Percentiles rank a stretch among this genome's conserved stretches.
phyloP scores from a whole-genome alignment of 306 rosid genomes.

The Vigna nakashimae region DNA sequence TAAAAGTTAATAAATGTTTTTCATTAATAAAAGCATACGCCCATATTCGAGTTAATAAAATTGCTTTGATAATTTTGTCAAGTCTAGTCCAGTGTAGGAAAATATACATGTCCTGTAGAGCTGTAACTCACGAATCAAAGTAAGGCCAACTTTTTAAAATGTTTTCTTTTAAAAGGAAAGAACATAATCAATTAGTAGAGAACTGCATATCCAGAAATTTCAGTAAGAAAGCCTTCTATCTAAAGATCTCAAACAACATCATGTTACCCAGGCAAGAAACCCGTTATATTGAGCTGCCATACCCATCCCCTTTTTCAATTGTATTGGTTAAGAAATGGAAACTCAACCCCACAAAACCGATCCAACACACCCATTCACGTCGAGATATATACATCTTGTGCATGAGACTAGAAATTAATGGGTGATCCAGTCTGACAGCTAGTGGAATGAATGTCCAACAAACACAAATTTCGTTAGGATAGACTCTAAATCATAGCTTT shows the following conservation, averaged over 20 bases:
- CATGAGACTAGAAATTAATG: no score
- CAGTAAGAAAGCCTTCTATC: conserved; percentile 9
- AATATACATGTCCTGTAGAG: background rate
- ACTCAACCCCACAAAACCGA: no score
- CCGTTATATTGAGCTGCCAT: background rate
- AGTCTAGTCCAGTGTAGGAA: background rate
- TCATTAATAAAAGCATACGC: background rate
- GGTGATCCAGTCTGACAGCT: no score
- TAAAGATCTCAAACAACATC: background rate
- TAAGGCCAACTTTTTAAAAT: background rate
- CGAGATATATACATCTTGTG: no score
- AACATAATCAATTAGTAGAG: background rate
- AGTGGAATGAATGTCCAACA: no score
- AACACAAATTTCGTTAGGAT: no score
- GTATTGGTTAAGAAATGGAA: background rate
- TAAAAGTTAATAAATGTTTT: conserved; percentile 6
- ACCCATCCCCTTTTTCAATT: background rate
- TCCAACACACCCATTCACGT: no score
- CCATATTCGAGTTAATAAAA: conserved; percentile 1
- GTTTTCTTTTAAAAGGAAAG: background rate
- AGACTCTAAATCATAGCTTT: no score
- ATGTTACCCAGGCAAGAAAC: background rate
- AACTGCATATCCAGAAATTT: background rate
- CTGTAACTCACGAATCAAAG: conserved; percentile 8
- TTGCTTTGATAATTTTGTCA: background rate